Evolutionary conservation across 164 flowering plant species (phyloP).

Genomic region (Tetracentron sinense): DNA sequence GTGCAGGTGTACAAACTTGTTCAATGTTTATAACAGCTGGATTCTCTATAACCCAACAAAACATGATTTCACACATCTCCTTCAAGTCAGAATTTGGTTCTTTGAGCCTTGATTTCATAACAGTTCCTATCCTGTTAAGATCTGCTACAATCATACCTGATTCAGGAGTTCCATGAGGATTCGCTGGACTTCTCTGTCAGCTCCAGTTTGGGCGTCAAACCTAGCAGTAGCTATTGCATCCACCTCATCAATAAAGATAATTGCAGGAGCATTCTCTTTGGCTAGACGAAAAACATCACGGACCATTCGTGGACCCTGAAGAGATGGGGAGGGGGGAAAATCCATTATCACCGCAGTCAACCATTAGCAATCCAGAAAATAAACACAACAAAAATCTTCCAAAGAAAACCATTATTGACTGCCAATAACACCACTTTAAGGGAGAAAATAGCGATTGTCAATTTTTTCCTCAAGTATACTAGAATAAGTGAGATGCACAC

Average conservation of each 20-base stretch:
- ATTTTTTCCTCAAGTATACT: too few relatives aligned
- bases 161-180: constrained; percentile 94
- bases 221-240: constrained; percentile 99
- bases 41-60: too few relatives aligned
- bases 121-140: background rate
- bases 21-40: background rate
- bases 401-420: too few relatives aligned
- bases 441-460: background rate
- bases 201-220: constrained; percentile 99
- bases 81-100: background rate
- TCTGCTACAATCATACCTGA: constrained; percentile 59
- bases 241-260: constrained; percentile 96
- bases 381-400: too few relatives aligned
- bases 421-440: too few relatives aligned
- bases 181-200: constrained; percentile 97
- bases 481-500: too few relatives aligned
- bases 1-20: background rate
- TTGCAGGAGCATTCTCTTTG: constrained; percentile 96
- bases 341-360: background rate
- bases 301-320: constrained; percentile 97
- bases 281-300: constrained; percentile 98
- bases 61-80: too few relatives aligned
- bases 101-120: background rate
- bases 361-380: too few relatives aligned
- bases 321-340: background rate